phyloP scores from a whole-genome alignment of 2,329 filamentous ascomycete species.

The Pestalotiopsis sp. region DNA sequence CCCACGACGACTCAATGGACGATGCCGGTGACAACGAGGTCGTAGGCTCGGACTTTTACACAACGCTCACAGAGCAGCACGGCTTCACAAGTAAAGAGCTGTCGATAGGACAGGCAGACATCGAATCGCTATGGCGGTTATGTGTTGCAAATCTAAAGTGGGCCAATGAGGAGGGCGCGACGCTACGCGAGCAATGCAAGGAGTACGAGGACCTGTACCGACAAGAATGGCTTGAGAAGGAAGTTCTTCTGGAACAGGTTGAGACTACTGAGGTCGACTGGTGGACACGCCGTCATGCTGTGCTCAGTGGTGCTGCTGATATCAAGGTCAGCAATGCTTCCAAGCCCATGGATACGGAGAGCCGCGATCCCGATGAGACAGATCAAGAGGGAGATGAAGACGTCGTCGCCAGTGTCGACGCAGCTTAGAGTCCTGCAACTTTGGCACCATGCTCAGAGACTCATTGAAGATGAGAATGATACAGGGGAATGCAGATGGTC shows the following conservation, averaged over 20 bases:
- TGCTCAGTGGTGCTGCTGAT: constrained; percentile 51
- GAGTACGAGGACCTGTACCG: constrained; percentile 67
- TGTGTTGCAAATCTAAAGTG: constrained; percentile 73
- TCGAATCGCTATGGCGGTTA: constrained; percentile 65
- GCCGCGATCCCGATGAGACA: constrained; percentile 5
- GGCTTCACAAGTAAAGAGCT: constrained; percentile 70
- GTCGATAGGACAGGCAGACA: constrained; percentile 44
- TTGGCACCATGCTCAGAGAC: background rate
- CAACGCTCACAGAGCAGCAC: constrained; percentile 55
- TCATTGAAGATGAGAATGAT: background rate
- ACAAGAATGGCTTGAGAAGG: constrained; percentile 79
- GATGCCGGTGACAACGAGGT: constrained; percentile 59
- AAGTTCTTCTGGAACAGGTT: constrained; percentile 75
- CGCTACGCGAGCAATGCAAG: constrained; percentile 66
- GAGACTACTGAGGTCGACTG: constrained; percentile 69
- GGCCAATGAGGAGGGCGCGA: constrained; percentile 68
- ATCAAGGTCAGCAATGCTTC: constrained; percentile 37
- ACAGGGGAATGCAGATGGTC: too few relatives aligned
- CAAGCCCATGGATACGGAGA: background rate
- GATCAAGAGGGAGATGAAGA: constrained; percentile 9
- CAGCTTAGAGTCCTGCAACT: background rate
- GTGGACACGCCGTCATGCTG: constrained; percentile 58
- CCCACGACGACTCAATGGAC: constrained; percentile 57
- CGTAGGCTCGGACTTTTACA: constrained; percentile 61
- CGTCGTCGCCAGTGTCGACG: background rate